phyloP scores from a whole-genome alignment of 2,329 filamentous ascomycete species.

The Tolypocladium endophyticum region DNA sequence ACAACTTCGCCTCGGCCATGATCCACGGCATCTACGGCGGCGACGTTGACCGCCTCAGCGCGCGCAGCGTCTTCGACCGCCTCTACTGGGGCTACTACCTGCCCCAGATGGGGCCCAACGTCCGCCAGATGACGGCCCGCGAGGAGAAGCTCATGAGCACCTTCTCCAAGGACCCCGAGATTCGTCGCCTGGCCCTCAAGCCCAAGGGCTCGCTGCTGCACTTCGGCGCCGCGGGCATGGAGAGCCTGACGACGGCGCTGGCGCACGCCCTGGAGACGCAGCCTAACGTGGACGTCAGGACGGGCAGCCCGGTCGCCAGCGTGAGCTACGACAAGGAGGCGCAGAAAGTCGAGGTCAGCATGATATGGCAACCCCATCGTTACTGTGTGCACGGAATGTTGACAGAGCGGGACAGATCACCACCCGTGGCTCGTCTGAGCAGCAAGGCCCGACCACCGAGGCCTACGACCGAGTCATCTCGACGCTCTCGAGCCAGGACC shows the following conservation, averaged over 20 bases:
- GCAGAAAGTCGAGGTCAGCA: conserved; percentile 31
- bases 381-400: background rate
- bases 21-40: conserved; percentile 90
- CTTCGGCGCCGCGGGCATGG: conserved; percentile 46
- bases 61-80: conserved; percentile 41
- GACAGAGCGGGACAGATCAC: background rate
- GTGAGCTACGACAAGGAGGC: conserved; percentile 28
- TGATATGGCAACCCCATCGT: too few relatives aligned
- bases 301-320: conserved; percentile 33
- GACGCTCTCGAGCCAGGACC: conserved; percentile 43
- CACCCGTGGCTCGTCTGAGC: background rate
- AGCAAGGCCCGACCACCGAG: background rate
- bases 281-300: conserved; percentile 50
- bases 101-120: conserved; percentile 19
- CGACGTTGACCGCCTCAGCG: conserved; percentile 72
- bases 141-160: conserved; percentile 18
- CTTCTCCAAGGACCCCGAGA: conserved; percentile 16
- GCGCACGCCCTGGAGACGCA: conserved; percentile 36
- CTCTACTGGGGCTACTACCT: conserved; percentile 20
- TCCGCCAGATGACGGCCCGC: conserved; percentile 27
- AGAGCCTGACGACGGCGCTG: conserved; percentile 46
- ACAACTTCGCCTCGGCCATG: conserved; percentile 67
- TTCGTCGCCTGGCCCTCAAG: conserved; percentile 18
- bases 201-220: conserved; percentile 21
- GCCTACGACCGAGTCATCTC: conserved; percentile 51